Conservation (phyloP, 2,329 filamentous ascomycete species). For the Malbranchea zuffiana region DNA sequence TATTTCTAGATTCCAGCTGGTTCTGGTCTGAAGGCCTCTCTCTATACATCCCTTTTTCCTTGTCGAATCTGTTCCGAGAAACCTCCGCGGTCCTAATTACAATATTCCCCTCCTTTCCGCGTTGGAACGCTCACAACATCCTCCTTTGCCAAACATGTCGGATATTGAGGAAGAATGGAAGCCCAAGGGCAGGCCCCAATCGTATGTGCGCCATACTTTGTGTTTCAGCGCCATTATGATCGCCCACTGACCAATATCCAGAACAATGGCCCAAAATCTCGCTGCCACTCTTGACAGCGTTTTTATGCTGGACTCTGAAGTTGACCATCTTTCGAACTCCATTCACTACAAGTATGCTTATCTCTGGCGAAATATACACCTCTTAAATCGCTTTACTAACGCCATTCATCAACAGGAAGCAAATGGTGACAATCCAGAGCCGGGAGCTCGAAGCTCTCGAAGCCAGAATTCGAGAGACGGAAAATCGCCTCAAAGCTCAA, state of each 20-base stretch:
- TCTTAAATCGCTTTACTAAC: constrained; percentile 1
- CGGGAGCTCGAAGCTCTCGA: constrained; percentile 80
- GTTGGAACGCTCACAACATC: constrained; percentile 5
- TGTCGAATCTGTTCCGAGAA: not conserved
- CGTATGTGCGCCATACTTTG: constrained; percentile 37
- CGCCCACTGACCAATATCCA: constrained; percentile 38
- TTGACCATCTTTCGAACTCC: constrained; percentile 61
- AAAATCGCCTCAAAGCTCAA: constrained; percentile 55
- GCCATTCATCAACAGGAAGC: constrained; percentile 50
- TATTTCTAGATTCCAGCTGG: constrained; percentile 21
- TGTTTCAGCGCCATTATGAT: too few relatives aligned
- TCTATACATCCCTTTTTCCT: not conserved
- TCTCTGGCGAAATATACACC: constrained; percentile 1
- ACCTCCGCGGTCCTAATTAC: not conserved
- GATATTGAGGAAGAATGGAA: constrained; percentile 69
- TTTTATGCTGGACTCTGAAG: constrained; percentile 72
- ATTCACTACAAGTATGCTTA: constrained; percentile 66
- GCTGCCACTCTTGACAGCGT: constrained; percentile 76
- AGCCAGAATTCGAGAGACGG: constrained; percentile 70
- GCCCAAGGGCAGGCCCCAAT: constrained; percentile 70
- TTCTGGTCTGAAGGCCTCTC: too few relatives aligned
- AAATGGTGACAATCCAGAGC: constrained; percentile 60
- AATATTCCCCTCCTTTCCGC: not conserved
- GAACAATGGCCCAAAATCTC: constrained; percentile 79
- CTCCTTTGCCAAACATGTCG: constrained; percentile 29